Conservation (phyloP, 1,284 basidiomycete species). For the Tylopilus sp. region DNA sequence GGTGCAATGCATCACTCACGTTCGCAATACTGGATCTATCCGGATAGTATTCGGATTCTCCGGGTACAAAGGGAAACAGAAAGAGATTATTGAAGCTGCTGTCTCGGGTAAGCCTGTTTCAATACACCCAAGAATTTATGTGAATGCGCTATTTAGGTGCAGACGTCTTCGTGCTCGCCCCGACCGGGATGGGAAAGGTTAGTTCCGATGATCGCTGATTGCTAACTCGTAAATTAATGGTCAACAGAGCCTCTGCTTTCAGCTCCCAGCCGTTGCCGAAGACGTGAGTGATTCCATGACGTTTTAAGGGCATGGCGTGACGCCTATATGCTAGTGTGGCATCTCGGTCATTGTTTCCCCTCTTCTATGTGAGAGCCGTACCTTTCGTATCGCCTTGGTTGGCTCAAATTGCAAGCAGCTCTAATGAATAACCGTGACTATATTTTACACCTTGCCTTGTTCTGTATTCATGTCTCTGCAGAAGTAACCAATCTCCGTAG, state of each 20-base stretch:
- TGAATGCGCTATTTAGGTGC: conserved; percentile 39
- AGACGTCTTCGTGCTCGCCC: conserved; percentile 79
- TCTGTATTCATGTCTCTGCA: conserved; percentile 26
- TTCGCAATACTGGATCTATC: background rate
- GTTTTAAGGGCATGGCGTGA: background rate
- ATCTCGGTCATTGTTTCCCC: conserved; percentile 78
- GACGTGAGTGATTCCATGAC: conserved; percentile 37
- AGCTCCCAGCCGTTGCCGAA: conserved; percentile 73
- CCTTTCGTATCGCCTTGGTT: background rate
- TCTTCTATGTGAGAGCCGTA: conserved; percentile 47
- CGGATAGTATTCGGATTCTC: conserved; percentile 61
- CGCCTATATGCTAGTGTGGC: conserved; percentile 44
- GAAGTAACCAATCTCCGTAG: conserved; percentile 62
- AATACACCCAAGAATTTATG: background rate
- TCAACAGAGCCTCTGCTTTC: conserved; percentile 73
- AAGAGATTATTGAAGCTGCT: conserved; percentile 68
- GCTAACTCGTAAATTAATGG: background rate
- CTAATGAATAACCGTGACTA: conserved; percentile 77
- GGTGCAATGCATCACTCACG: background rate
- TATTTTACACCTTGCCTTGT: background rate
- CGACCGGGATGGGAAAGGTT: conserved; percentile 87
- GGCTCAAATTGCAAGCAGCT: conserved; percentile 40
- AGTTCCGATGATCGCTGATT: conserved; percentile 3
- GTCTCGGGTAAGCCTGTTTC: conserved; percentile 44
- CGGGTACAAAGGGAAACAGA: conserved; percentile 70